Conservation (phyloP, 345 rosid genomes). For the Gossypium longicalyx region DNA sequence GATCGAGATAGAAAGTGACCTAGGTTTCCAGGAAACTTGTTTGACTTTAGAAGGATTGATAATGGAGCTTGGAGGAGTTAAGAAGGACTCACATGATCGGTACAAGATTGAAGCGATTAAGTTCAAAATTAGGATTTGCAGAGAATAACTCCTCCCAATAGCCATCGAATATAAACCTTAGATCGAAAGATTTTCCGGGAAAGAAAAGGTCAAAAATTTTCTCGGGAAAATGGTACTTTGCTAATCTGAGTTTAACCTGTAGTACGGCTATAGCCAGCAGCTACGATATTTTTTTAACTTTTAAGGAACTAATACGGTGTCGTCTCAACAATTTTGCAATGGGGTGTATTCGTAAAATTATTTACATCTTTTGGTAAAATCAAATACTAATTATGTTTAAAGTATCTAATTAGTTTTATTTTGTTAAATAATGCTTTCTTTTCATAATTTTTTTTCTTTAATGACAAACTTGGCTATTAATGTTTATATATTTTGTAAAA, state of each 20-base stretch:
- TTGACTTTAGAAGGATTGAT: constrained; percentile 80
- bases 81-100: constrained; percentile 32
- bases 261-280: no score
- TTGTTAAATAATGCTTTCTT: no score
- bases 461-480: no score
- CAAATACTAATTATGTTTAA: neutral
- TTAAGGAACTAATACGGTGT: neutral
- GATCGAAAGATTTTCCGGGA: constrained; percentile 17
- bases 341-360: neutral
- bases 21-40: constrained; percentile 83
- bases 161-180: constrained; percentile 21
- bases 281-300: neutral
- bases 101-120: constrained; percentile 36
- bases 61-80: constrained; percentile 55
- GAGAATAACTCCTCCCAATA: constrained; percentile 13
- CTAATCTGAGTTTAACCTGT: neutral
- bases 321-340: neutral
- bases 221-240: constrained; percentile 9
- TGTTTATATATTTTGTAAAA: no score
- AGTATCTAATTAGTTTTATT: no score
- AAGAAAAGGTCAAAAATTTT: constrained; percentile 1
- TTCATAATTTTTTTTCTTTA: no score
- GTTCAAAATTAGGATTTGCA: constrained; percentile 26
- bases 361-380: neutral
- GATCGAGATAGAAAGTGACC: constrained; percentile 30